Evolutionary conservation across 768 basidiomycete genomes (phyloP), one percentile per base, ranked within the genome.

Genomic region (Termitomyces titanicus): DNA sequence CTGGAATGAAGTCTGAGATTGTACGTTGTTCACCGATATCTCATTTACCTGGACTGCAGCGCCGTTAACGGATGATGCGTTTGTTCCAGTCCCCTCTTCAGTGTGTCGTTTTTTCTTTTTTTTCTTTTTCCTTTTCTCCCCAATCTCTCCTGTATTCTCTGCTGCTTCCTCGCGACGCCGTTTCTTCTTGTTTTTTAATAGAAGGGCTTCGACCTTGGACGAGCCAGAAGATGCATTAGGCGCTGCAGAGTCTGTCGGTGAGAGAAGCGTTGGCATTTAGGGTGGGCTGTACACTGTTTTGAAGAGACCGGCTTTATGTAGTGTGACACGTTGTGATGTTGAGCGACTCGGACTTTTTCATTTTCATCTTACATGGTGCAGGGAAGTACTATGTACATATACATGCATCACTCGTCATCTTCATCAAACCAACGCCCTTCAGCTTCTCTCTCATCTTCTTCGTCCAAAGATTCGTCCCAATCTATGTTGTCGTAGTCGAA

Each of bases 371-470:
- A 46, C 31, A 46, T 20, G 29, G n/a, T n/a, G n/a, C n/a, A n/a
- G n/a, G n/a, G n/a, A n/a, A n/a, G 7, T 37, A 48, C 24, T 25
- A 8, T n/a, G n/a, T 47, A 37, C 2, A 49, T 49, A 11, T 35
- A 7, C 18, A 17, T 44, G 45, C 39, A 42, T 51, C 33, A 47
- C 18, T 76, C 75, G 22, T 85, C 83, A 47, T 86, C 85, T 22
- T 85, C 81, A 45, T 88, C 83, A 68, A 91, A 91, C 84, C 89
- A 91, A 20, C 76, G 73, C 29, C 88, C 88, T 67, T 89, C 82
- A 11, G 74, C 76, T 29, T 85, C 84, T 59, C 79, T 69, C 54
- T 86, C 86, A 55, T 79, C 72, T 18, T 82, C 80, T 20, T 58
- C 68, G 61, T 88, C 88, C 70, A 86, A 78, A 38, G 72, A 73